Percentiles rank a stretch among this genome's conserved stretches.
phyloP scores from a whole-genome alignment of 352 stramenopile species.

The Elongisporangium anandrum region DNA sequence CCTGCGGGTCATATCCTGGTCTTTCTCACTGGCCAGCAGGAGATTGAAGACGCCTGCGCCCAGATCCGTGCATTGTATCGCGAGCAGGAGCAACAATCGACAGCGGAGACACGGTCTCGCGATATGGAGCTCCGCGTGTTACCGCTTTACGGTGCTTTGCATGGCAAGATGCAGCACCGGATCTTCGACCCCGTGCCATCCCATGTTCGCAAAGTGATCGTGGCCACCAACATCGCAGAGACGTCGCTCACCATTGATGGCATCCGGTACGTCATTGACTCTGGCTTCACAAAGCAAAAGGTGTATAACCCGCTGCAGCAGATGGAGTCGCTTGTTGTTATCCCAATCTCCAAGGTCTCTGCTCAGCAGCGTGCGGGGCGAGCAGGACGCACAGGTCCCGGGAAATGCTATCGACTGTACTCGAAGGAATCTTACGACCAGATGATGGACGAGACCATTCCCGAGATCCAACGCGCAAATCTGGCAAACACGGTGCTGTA shows the following conservation, averaged over 20 bases:
- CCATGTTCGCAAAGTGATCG: constrained; percentile 80
- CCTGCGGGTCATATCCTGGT: constrained; percentile 89
- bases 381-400: constrained; percentile 93
- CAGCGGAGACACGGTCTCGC: neutral
- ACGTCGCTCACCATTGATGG: constrained; percentile 99
- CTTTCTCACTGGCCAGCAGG: constrained; percentile 93
- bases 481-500: constrained; percentile 94
- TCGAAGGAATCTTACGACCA: constrained; percentile 96
- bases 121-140: constrained; percentile 64
- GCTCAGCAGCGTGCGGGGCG: constrained; percentile 94
- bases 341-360: constrained; percentile 94
- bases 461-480: constrained; percentile 96
- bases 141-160: constrained; percentile 95
- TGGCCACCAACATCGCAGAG: constrained; percentile 94
- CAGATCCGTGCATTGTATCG: constrained; percentile 72
- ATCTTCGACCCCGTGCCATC: constrained; percentile 92
- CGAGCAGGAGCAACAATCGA: constrained; percentile 5
- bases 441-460: constrained; percentile 97
- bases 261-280: constrained; percentile 81
- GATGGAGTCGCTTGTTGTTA: constrained; percentile 87
- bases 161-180: constrained; percentile 87
- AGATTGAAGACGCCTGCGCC: constrained; percentile 89
- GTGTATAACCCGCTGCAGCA: constrained; percentile 73
- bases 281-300: constrained; percentile 92
- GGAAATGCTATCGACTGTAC: constrained; percentile 99